A percentile compares a stretch with the other conserved stretches of the same genome.
These are phyloP conservation scores for Trichosporon inkin DNA, from an alignment of 1,284 basidiomycete genomes.

Conservation along the genomic window DNA sequence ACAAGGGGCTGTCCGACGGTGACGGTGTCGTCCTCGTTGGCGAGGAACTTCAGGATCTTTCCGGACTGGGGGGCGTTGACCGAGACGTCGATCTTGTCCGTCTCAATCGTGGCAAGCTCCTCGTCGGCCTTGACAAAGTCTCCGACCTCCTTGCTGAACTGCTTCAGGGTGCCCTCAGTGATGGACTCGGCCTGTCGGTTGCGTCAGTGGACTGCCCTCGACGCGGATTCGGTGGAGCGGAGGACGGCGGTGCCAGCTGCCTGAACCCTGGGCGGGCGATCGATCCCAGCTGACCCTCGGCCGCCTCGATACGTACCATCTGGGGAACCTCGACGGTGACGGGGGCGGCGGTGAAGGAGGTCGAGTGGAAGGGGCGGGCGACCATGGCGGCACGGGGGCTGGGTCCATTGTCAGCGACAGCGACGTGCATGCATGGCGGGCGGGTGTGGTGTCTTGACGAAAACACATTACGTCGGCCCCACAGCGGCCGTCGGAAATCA, in stretches of 20 bases:
- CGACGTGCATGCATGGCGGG: neutral
- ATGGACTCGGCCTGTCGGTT: constrained; percentile 76
- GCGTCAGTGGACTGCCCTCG: neutral
- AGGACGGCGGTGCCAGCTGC: neutral
- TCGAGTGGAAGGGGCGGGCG: constrained; percentile 18
- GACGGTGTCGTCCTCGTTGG: constrained; percentile 89
- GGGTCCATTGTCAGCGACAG: neutral
- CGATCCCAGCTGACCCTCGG: neutral
- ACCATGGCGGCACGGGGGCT: constrained; percentile 13
- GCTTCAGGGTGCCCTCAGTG: constrained; percentile 93
- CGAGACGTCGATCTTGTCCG: constrained; percentile 98
- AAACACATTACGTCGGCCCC: constrained; percentile 9
- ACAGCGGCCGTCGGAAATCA: neutral
- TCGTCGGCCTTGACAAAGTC: constrained; percentile 88
- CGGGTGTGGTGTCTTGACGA: neutral
- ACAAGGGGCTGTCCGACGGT: constrained; percentile 92
- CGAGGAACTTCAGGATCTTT: constrained; percentile 80
- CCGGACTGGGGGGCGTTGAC: constrained; percentile 91
- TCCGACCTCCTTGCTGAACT: constrained; percentile 91
- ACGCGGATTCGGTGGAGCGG: neutral
- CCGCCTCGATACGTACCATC: constrained; percentile 57
- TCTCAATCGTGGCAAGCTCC: constrained; percentile 97
- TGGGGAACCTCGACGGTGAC: constrained; percentile 81
- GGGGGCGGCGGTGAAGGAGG: constrained; percentile 17
- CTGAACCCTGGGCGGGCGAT: neutral